Percentiles rank a stretch among this genome's conserved stretches.
These are phyloP conservation scores for Acacia acuminata DNA, from an alignment of 306 rosid species.

Conservation along the genomic window DNA sequence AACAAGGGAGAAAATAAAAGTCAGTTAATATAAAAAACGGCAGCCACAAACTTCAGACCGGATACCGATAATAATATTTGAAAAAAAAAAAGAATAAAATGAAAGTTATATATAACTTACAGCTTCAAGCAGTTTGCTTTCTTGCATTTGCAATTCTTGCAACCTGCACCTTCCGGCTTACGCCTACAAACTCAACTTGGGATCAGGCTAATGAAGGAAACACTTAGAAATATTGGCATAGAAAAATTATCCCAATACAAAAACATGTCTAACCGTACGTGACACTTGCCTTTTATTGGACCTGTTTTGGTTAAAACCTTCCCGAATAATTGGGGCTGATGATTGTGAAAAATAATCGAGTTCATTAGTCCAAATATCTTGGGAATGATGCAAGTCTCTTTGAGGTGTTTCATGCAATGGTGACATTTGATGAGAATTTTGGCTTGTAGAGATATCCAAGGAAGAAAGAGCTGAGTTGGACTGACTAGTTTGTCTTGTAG, in stretches of 20 bases:
- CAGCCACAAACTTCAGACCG: too few relatives aligned
- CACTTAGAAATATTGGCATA: neutral
- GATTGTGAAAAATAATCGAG: neutral
- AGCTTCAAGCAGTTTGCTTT: constrained; percentile 91
- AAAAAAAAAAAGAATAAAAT: neutral
- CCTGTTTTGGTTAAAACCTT: constrained; percentile 69
- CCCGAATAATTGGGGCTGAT: constrained; percentile 15
- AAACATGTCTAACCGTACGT: constrained; percentile 9
- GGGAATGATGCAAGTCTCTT: constrained; percentile 50
- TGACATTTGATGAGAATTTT: constrained; percentile 50
- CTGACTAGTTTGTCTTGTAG: constrained; percentile 46
- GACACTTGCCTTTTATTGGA: constrained; percentile 71
- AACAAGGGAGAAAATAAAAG: neutral
- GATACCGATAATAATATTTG: too few relatives aligned
- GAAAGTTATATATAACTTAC: constrained; percentile 50
- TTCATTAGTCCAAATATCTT: constrained; percentile 4
- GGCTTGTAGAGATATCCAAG: constrained; percentile 45
- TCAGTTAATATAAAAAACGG: neutral
- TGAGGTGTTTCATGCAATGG: constrained; percentile 45
- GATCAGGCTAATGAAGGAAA: constrained; percentile 35
- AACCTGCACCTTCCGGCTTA: constrained; percentile 66
- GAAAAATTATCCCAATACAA: constrained; percentile 2
- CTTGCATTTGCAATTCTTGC: constrained; percentile 95
- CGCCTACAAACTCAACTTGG: constrained; percentile 63
- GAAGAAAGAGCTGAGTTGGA: constrained; percentile 45